phyloP scores from a whole-genome alignment of 306 rosid genomes.

The Prunus dulcis region DNA sequence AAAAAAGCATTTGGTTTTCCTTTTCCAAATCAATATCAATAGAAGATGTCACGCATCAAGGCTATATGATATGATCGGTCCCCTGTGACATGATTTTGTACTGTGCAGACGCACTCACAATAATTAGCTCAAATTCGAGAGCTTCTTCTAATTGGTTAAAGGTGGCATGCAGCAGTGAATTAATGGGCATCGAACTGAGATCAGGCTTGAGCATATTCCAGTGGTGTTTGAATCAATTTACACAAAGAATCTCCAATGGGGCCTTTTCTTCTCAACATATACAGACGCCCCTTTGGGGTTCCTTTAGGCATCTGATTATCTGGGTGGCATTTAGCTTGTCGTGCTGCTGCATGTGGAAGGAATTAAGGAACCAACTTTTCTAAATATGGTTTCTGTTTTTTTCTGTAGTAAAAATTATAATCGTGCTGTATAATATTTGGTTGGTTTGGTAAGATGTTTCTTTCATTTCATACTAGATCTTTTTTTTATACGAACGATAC shows the following conservation, averaged over 20 bases:
- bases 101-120: not conserved
- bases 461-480: no score
- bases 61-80: not conserved
- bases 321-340: constrained; percentile 27
- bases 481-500: no score
- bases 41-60: not conserved
- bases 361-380: not conserved
- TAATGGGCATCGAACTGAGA: constrained; percentile 17
- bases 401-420: no score
- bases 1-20: not conserved
- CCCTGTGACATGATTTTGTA: not conserved
- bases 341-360: not conserved
- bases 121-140: not conserved
- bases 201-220: constrained; percentile 14
- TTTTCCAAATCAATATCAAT: not conserved
- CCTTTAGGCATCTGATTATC: constrained; percentile 37
- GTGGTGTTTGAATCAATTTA: constrained; percentile 5
- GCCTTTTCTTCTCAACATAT: not conserved
- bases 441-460: no score
- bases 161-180: not conserved
- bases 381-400: not conserved
- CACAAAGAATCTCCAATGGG: constrained; percentile 5
- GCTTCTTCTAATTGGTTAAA: not conserved
- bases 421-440: no score
- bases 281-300: constrained; percentile 23